Percentiles rank a stretch among this genome's conserved stretches.
phyloP scores from a whole-genome alignment of 2,329 filamentous ascomycete genomes.

The Xylaria sp. region DNA sequence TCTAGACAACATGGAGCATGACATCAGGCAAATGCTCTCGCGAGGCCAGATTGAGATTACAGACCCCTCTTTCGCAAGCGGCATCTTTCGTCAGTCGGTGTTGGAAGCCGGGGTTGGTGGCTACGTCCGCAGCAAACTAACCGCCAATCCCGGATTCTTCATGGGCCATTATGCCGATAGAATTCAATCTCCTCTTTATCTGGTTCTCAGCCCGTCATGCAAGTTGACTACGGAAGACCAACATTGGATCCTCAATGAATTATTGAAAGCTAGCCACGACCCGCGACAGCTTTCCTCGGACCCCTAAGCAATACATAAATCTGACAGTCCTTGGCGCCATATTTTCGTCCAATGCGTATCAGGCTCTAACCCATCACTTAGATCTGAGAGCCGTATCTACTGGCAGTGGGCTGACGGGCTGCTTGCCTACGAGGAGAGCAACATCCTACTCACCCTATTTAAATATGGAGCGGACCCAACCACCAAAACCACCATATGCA shows the following conservation, averaged over 20 bases:
- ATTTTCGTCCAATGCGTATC: not conserved
- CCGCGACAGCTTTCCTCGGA: not conserved
- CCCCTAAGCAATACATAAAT: not conserved
- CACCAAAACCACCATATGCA: not conserved
- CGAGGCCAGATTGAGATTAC: constrained; percentile 14
- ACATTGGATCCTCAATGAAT: constrained; percentile 8
- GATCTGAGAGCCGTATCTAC: not conserved
- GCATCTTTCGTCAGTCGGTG: constrained; percentile 11
- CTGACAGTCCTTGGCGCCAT: not conserved
- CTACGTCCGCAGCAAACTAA: constrained; percentile 8
- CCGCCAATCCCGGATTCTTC: not conserved
- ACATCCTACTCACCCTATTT: not conserved
- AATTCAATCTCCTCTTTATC: constrained; percentile 5
- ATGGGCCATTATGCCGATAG: not conserved
- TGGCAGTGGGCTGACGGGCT: constrained; percentile 2
- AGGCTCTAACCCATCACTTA: not conserved
- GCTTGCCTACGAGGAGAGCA: constrained; percentile 9
- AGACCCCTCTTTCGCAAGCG: constrained; percentile 14
- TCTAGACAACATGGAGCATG: constrained; percentile 13
- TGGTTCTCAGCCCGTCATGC: not conserved
- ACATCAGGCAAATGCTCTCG: constrained; percentile 5
- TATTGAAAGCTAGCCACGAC: constrained; percentile 9
- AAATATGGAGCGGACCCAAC: constrained; percentile 1
- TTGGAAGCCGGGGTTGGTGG: constrained; percentile 11
- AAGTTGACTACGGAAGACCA: constrained; percentile 8